A percentile compares a stretch with the other conserved stretches of the same genome.
Conservation (phyloP, 306 rosid genomes). For the Inga leiocalycina region DNA sequence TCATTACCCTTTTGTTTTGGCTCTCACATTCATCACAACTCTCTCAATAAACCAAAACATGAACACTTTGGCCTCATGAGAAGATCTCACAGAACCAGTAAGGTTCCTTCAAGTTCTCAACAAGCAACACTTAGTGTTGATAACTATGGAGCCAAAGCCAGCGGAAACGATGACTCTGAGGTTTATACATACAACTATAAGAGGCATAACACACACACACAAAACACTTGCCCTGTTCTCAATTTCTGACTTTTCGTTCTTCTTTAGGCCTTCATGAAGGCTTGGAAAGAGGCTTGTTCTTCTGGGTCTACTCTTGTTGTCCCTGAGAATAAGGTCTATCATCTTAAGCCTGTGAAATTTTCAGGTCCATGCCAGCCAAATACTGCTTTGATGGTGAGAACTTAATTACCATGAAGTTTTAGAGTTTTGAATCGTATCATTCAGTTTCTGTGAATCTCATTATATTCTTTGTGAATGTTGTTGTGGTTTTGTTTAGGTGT, state of each 20-base stretch:
- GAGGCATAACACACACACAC: not conserved
- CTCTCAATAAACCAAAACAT: conserved; percentile 22
- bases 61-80: conserved; percentile 21
- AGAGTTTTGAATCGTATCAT: not conserved
- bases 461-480: conserved; percentile 8
- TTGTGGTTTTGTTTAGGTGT: conserved; percentile 43
- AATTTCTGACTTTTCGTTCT: not conserved
- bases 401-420: not conserved
- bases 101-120: conserved; percentile 5
- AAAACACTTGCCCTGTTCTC: not conserved
- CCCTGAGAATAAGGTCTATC: conserved; percentile 52
- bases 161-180: conserved; percentile 59
- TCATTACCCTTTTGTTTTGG: conserved; percentile 45
- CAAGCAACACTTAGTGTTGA: conserved; percentile 48
- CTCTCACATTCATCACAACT: conserved; percentile 29
- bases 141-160: conserved; percentile 60
- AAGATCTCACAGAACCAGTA: conserved; percentile 3
- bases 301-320: conserved; percentile 49
- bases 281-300: conserved; percentile 82
- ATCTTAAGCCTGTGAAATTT: conserved; percentile 69
- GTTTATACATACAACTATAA: conserved; percentile 34
- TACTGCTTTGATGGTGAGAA: conserved; percentile 63
- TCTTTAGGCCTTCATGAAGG: conserved; percentile 65
- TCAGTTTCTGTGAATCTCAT: not conserved
- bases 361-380: conserved; percentile 81